Base-by-base conservation (phyloP, 208 protist species). In the Wallacemonas sp. region DNA sequence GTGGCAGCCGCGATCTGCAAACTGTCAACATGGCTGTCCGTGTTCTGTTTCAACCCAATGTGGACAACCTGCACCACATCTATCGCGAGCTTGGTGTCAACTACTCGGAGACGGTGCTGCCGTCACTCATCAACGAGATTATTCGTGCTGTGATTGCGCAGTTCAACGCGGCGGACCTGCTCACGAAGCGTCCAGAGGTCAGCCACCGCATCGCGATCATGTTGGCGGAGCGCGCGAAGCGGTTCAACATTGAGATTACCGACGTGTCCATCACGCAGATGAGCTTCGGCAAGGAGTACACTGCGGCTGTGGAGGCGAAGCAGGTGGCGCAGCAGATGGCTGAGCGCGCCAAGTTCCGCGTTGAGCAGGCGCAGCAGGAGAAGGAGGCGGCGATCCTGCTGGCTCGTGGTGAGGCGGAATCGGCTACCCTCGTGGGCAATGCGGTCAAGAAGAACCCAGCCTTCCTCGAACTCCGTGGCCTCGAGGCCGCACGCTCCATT, bases 21-120 rank as follows among this genome's bases (percentile, higher is more conserved):
- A 99, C 98, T 61, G 98, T 99, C 6, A 99, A 99, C 86, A 95
- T 99, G 67, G 96, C 95, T 5, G 87, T 99, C 9, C 97, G 98
- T 85, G 97, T 99, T 34, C 92, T 99, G 24, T 99, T 96, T 69
- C 96, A 98, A 52, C 98, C 98, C 26, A 89, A 90, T 57, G 72
- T 91, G 11, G 75, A 89, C 23, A 72, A 95, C 55, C 86, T 99
- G 23, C 93, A 97, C 61, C 65, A 87, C 30, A 97, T 99, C 44
- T 99, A 98, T 71, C 85, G 91, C 55, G 84, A 93, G 54, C 83
- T 99, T 27, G 98, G 98, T 39, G 82, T 92, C 47, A 97, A 99
- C 74, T 99, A 98, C 86, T 96, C 96, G 30, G 96, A 99, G 70
- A 96, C 97, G 47, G 97, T 99, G 11, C 83, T 99, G 52, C 98